Conservation (phyloP, 768 basidiomycete genomes). For the Mycena kentingensis region DNA sequence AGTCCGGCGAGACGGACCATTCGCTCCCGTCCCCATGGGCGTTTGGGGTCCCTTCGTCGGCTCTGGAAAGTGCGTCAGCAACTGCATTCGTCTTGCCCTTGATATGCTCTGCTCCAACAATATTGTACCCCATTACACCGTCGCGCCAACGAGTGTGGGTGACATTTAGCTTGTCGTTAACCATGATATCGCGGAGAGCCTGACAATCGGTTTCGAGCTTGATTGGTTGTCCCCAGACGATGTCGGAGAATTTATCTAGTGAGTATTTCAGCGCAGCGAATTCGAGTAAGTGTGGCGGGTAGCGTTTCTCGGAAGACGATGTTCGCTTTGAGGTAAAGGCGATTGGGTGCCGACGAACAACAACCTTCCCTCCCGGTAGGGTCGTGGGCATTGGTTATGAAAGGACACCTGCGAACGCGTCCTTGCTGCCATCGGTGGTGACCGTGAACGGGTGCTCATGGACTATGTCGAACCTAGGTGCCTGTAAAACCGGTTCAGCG, state of each 20-base stretch:
- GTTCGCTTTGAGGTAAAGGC: conserved; percentile 38
- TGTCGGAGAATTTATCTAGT: conserved; percentile 24
- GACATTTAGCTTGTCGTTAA: conserved; percentile 23
- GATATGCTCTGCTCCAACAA: conserved; percentile 23
- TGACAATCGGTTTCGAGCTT: conserved; percentile 19
- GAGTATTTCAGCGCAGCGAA: conserved; percentile 28
- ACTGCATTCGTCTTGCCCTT: conserved; percentile 25
- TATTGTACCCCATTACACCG: conserved; percentile 25
- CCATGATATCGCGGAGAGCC: conserved; percentile 28
- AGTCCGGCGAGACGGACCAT: conserved; percentile 29
- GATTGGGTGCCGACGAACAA: conserved; percentile 29
- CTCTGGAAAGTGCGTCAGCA: conserved; percentile 26
- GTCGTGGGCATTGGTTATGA: conserved; percentile 23
- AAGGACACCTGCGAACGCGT: conserved; percentile 31
- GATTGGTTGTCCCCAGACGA: conserved; percentile 28
- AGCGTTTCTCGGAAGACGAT: conserved; percentile 31
- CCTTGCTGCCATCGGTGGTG: conserved; percentile 32
- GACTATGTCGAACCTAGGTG: conserved; percentile 26
- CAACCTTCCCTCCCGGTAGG: conserved; percentile 14
- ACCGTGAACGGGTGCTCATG: conserved; percentile 33
- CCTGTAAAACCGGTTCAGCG: conserved; percentile 23
- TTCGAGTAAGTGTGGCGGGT: conserved; percentile 34
- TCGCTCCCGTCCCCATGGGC: conserved; percentile 11
- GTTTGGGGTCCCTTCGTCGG: conserved; percentile 3
- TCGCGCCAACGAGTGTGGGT: conserved; percentile 33